Base-by-base conservation (phyloP, 2,329 filamentous ascomycete species). In the Colletotrichum sp. region DNA sequence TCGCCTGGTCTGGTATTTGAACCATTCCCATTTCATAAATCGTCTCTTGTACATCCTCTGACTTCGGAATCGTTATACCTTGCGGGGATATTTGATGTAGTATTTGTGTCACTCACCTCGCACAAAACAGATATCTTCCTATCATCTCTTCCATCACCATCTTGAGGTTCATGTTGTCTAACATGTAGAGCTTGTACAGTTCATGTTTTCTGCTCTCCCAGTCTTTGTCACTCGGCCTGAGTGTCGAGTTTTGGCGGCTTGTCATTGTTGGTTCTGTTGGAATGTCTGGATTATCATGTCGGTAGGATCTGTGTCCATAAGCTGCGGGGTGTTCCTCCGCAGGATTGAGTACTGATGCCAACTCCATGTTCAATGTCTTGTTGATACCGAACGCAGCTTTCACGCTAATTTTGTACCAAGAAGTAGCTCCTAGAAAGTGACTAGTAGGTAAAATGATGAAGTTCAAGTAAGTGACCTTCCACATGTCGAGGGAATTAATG, bases 41-140 rank as follows among this genome's bases (percentile, higher is more conserved):
- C 30, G 30, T n/a, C 59, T 16, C 18, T 61, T 61, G 4, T 61
- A 61, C 59, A 34, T 61, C 18, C 59, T 61, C 12, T 61, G 24
- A 21, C 59, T 61, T 61, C n/a, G 12, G 6, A 52, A 21, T 12
- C 6, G 10, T 52, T 52, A 52, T n/a, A 0, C 0, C 6, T 13
- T 1, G 43, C 0, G 12, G 2, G 43, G 0, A 4, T 52, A 4
- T 21, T 52, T 21, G 43, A 13, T 0, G 6, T 48, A 0, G n/a
- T 7, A 21, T 12, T 12, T 3, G 3, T 1, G 5, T 18, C 4
- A 30, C 55, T 59, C 6, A 59, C 55, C 24, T 59, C 1, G 55
- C 55, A 1, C 13, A 28, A 1, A 59, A 59, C 0, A 30, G 26
- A 30, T 30, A 12, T 26, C 16, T 28, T 59, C 16, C 24, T 1